These are phyloP conservation scores for Penicillium sp. DNA, from an alignment of 2,329 filamentous ascomycete genomes.

Conservation along the genomic window DNA sequence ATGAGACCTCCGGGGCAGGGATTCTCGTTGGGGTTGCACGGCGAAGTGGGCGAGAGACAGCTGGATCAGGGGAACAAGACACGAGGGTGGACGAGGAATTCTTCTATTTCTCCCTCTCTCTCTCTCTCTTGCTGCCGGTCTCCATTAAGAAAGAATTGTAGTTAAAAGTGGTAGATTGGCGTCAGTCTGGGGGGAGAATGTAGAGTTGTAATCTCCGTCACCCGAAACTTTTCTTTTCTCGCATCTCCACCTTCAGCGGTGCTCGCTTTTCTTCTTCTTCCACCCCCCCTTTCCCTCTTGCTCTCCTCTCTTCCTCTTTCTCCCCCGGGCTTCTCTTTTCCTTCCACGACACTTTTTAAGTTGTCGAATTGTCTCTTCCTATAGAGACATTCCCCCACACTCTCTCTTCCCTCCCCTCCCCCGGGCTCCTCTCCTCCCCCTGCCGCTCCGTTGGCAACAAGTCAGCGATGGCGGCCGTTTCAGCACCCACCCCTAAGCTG, in stretches of 20 bases:
- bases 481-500: slow-evolving; percentile 69
- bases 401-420: slow-evolving; percentile 13
- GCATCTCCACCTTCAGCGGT: slow-evolving; percentile 30
- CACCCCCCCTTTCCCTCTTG: slow-evolving; percentile 22
- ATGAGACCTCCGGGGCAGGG: slow-evolving; percentile 1
- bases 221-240: slow-evolving; percentile 20
- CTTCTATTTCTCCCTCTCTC: neutral
- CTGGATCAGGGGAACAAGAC: slow-evolving; percentile 1
- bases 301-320: slow-evolving; percentile 22
- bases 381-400: slow-evolving; percentile 31
- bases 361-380: slow-evolving; percentile 35
- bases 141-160: neutral
- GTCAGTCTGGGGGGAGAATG: neutral
- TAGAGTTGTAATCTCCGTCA: slow-evolving; percentile 19
- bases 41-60: neutral
- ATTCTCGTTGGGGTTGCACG: slow-evolving; percentile 6
- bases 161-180: no score
- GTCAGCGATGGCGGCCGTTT: slow-evolving; percentile 49
- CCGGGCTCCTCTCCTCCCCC: slow-evolving; percentile 23
- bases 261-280: slow-evolving; percentile 24
- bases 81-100: slow-evolving; percentile 1
- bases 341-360: slow-evolving; percentile 35
- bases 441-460: slow-evolving; percentile 36
- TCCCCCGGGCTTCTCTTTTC: slow-evolving; percentile 28
- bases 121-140: neutral